These are phyloP conservation scores for Mycosphaerelloides madeirae DNA, from an alignment of 2,329 filamentous ascomycete species.

Conservation along the genomic window DNA sequence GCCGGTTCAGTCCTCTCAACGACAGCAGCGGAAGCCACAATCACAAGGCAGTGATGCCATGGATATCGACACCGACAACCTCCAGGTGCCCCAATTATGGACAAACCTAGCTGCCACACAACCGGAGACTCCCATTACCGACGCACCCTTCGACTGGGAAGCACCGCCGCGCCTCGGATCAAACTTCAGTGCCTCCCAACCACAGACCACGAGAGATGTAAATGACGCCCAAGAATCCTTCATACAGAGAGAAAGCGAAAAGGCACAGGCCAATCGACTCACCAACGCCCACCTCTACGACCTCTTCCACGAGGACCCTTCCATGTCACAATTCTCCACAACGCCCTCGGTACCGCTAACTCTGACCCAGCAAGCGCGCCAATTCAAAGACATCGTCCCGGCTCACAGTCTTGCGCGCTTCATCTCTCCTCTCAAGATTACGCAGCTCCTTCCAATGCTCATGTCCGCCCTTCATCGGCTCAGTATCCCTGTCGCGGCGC, in stretches of 20 bases:
- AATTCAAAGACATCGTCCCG: slow-evolving; percentile 87
- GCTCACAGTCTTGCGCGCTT: slow-evolving; percentile 84
- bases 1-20: slow-evolving; percentile 53
- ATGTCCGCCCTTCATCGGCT: slow-evolving; percentile 77
- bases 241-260: slow-evolving; percentile 14
- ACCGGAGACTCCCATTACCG: slow-evolving; percentile 70
- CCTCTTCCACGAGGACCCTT: slow-evolving; percentile 77
- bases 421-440: slow-evolving; percentile 73
- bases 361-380: slow-evolving; percentile 81
- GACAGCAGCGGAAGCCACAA: slow-evolving; percentile 22
- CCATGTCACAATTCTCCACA: slow-evolving; percentile 75
- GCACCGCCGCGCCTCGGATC: slow-evolving; percentile 58
- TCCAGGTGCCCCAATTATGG: slow-evolving; percentile 33
- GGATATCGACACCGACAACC: slow-evolving; percentile 58
- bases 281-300: slow-evolving; percentile 44
- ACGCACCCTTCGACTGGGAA: slow-evolving; percentile 80
- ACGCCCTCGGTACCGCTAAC: slow-evolving; percentile 73
- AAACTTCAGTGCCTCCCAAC: slow-evolving; percentile 40
- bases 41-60: slow-evolving; percentile 46
- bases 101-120: slow-evolving; percentile 70
- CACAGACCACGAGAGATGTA: slow-evolving; percentile 24
- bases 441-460: slow-evolving; percentile 73
- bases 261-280: slow-evolving; percentile 31
- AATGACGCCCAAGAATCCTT: slow-evolving; percentile 25
- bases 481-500: slow-evolving; percentile 65